Evolutionary conservation across 176 grass and related monocot genomes (phyloP).

Genomic region (Cenchrus fungigraminus): DNA sequence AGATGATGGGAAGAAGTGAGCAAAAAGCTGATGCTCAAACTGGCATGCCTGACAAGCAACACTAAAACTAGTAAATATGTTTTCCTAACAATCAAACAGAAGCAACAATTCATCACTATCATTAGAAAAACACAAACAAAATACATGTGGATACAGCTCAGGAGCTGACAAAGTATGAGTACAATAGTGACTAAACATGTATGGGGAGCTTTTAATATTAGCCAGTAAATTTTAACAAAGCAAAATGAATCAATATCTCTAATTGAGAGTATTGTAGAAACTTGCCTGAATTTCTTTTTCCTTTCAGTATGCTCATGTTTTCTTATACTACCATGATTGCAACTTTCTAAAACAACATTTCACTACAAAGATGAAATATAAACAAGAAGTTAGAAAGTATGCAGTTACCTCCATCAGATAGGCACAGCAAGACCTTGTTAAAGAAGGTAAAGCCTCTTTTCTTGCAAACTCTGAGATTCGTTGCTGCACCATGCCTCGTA

Average conservation of each 20-base stretch:
- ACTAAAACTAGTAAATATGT: slow-evolving; percentile 52
- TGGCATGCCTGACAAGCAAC: slow-evolving; percentile 86
- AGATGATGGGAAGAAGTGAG: slow-evolving; percentile 92
- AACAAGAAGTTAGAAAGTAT: slow-evolving; percentile 30
- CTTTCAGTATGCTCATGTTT: slow-evolving; percentile 8
- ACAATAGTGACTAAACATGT: not conserved
- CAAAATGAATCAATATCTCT: not conserved
- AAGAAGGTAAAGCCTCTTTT: slow-evolving; percentile 89
- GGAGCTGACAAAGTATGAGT: slow-evolving; percentile 24
- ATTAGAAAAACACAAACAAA: slow-evolving; percentile 12
- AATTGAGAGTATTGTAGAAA: not conserved
- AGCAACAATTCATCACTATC: not conserved
- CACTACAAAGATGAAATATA: slow-evolving; percentile 30
- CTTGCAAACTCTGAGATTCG: slow-evolving; percentile 82
- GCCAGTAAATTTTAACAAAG: slow-evolving; percentile 9
- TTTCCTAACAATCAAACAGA: slow-evolving; percentile 8
- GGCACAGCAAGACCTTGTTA: slow-evolving; percentile 95
- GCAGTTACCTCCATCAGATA: slow-evolving; percentile 89
- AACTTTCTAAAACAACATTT: slow-evolving; percentile 10
- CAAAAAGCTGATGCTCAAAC: slow-evolving; percentile 99
- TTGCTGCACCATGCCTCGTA: slow-evolving; percentile 95
- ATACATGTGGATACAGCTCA: not conserved
- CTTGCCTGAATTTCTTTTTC: slow-evolving; percentile 4
- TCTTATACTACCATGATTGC: not conserved
- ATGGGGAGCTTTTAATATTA: not conserved